Evolutionary conservation across 257 asterid genomes (phyloP), one percentile per base, ranked within the genome.

Genomic region (Solanum medicagineum): DNA sequence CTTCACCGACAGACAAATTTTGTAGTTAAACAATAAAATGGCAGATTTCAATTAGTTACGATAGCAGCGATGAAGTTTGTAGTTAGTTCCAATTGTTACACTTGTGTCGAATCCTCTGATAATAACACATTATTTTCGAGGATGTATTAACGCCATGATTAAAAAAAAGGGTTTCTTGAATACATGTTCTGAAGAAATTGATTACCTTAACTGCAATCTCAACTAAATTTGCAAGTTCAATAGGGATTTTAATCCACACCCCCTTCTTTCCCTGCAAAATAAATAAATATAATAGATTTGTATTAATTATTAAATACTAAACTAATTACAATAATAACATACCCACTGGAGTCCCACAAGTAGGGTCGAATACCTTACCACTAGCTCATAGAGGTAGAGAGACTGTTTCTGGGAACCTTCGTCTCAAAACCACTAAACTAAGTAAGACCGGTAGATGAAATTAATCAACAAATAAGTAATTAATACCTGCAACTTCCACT

Each of bases 201-300:
- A 84, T 82, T 88, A 93, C 98, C 97, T 93, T 89, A 40, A 93
- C 94, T 45, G 89, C 92, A 85, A 86, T 83, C 89, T 94, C 94
- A 88, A 91, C 89, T 51, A 94, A 94, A 89, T 88, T 91, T 86
- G 85, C 92, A 44, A 93, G 91, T 82, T 89, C 77, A 87, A 93
- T 90, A 15, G 95, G 97, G 71, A 94, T 16, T 80, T 94, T 93
- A 86, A 94, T 86, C 97, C 98, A 94, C 22, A 93, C 91, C n/a
- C 95, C 98, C 89, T 91, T 94, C 92, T 93, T 94, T 17, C 93
- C 97, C 98, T 94, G 91, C 89, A 88, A 68, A 13, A 85, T 60
- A 74, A 36, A 70, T 10, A 70, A 17, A 26, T 12, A 63, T 40
- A 69, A 69, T 40, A 44, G 47, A 44, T 7, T 8, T 44, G 47